A percentile compares a stretch with the other conserved stretches of the same genome.
These are phyloP conservation scores for Mucor mucedo DNA, from an alignment of 371 early-diverging fungal species.

Conservation along the genomic window DNA sequence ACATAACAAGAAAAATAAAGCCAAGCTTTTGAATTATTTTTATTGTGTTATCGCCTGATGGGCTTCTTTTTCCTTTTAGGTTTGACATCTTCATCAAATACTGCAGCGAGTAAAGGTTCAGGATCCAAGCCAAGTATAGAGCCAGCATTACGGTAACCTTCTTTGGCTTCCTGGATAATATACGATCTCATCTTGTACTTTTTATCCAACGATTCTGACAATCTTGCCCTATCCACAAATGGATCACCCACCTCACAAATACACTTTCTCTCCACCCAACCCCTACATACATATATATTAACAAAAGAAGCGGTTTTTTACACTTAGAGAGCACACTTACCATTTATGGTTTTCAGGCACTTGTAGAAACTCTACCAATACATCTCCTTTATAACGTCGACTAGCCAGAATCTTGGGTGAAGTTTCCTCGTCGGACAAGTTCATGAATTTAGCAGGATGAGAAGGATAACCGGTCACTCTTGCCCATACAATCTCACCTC, in stretches of 20 bases:
- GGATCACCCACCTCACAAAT: slow-evolving; percentile 41
- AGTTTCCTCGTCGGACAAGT: slow-evolving; percentile 13
- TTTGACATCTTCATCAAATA: slow-evolving; percentile 9
- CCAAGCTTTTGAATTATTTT: not conserved
- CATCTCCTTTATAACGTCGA: slow-evolving; percentile 12
- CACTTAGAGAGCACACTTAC: not conserved
- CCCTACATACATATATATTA: slow-evolving; percentile 8
- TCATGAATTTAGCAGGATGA: slow-evolving; percentile 46
- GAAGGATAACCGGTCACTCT: slow-evolving; percentile 50
- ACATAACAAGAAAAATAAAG: not conserved
- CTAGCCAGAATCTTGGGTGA: slow-evolving; percentile 10
- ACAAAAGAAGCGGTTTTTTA: not conserved
- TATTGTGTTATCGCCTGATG: not conserved
- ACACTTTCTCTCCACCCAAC: slow-evolving; percentile 43
- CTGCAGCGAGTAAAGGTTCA: slow-evolving; percentile 19
- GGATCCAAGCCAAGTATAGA: slow-evolving; percentile 33
- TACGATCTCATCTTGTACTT: slow-evolving; percentile 27
- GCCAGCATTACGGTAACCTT: slow-evolving; percentile 47
- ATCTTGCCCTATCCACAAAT: slow-evolving; percentile 34
- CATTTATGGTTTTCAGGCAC: slow-evolving; percentile 38
- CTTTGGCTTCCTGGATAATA: slow-evolving; percentile 40
- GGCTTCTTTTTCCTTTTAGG: slow-evolving; percentile 6
- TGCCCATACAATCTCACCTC: slow-evolving; percentile 52
- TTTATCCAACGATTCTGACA: slow-evolving; percentile 32
- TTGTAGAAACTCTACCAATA: slow-evolving; percentile 26